A percentile compares a stretch with the other conserved stretches of the same genome.
Conservation (phyloP, 2,329 filamentous ascomycete species). For the Monilinia fructicola region DNA sequence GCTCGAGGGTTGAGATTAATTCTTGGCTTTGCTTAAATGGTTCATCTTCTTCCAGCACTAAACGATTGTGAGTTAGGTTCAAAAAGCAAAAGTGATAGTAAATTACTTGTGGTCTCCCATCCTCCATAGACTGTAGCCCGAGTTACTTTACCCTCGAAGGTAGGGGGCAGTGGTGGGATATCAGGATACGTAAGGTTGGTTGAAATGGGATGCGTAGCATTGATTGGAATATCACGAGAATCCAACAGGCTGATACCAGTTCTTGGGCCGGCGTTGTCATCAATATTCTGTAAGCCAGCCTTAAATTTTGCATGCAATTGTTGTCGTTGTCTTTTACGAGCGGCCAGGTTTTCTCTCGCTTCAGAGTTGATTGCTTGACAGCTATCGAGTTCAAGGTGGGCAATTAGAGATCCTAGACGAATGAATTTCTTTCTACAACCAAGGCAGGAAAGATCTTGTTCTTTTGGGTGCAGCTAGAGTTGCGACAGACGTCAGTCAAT, state of each 20-base stretch:
- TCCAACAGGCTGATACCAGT: conserved; percentile 3
- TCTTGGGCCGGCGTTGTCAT: background rate
- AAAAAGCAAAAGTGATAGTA: background rate
- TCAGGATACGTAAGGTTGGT: background rate
- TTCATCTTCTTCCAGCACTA: conserved; percentile 20
- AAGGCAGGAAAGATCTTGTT: conserved; percentile 17
- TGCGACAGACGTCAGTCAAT: background rate
- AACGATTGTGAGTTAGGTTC: background rate
- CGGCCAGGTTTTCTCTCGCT: conserved; percentile 8
- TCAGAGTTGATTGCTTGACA: conserved; percentile 11
- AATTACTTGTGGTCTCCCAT: conserved; percentile 19
- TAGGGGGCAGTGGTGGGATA: background rate
- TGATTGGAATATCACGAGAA: background rate
- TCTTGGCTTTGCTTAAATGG: background rate
- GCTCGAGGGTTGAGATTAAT: background rate
- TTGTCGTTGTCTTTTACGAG: conserved; percentile 18
- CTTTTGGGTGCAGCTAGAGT: conserved; percentile 21
- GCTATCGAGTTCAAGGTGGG: conserved; percentile 22
- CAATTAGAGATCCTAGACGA: conserved; percentile 22
- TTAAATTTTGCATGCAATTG: conserved; percentile 19
- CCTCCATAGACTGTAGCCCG: background rate
- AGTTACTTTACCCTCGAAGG: background rate
- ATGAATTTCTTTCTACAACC: conserved; percentile 17
- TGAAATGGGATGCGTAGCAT: background rate
- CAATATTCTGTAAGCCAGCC: conserved; percentile 14